Evolutionary conservation across 1,284 basidiomycete genomes (phyloP).

Genomic region (Sanghuangporus baumii): DNA sequence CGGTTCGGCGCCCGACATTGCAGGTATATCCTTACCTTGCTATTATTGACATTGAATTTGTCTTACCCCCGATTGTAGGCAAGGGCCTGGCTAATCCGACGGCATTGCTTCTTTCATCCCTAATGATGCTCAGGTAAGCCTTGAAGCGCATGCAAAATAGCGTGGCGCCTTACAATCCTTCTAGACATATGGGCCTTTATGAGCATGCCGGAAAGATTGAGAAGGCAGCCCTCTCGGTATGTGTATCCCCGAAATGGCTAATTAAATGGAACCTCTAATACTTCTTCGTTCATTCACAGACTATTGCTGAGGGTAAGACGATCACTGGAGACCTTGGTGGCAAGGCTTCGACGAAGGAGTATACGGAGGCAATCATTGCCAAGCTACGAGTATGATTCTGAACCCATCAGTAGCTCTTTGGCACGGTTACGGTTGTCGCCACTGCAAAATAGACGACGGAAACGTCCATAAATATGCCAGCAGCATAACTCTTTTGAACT

Average conservation of each 20-base stretch:
- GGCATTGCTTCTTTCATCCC: constrained; percentile 86
- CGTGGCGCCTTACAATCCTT: constrained; percentile 21
- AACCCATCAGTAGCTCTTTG: background rate
- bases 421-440: background rate
- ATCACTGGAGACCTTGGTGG: constrained; percentile 94
- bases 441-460: constrained; percentile 8
- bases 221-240: constrained; percentile 79
- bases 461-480: background rate
- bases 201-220: constrained; percentile 89
- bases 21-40: constrained; percentile 41
- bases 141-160: constrained; percentile 19
- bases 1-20: constrained; percentile 90
- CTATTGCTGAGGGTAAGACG: constrained; percentile 89
- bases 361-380: constrained; percentile 81
- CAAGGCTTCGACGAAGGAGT: constrained; percentile 82
- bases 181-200: constrained; percentile 90
- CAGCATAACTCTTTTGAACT: background rate
- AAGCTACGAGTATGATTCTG: constrained; percentile 40
- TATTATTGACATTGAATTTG: constrained; percentile 3
- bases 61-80: constrained; percentile 44
- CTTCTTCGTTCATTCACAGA: constrained; percentile 44
- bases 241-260: constrained; percentile 25
- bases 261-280: background rate
- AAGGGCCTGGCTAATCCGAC: constrained; percentile 98
- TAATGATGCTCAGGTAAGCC: constrained; percentile 92